These are phyloP conservation scores for Fusarium nelsonii DNA, from an alignment of 2,329 filamentous ascomycete species.

Conservation along the genomic window DNA sequence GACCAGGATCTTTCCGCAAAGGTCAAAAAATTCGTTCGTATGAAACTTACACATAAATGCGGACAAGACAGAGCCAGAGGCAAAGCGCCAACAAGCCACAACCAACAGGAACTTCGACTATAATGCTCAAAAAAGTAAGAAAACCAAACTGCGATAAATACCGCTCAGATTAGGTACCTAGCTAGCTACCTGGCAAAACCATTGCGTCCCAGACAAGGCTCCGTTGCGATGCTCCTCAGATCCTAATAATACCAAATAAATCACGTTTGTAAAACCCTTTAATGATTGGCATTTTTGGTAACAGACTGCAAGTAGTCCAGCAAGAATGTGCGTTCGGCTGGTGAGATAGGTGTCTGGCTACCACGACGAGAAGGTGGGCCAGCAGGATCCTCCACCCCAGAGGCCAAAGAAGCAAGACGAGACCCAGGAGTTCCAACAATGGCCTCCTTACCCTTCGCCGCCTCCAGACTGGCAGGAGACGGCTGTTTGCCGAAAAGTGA, in stretches of 20 bases:
- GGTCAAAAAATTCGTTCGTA: background rate
- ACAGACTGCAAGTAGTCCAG: conserved; percentile 77
- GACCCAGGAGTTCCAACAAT: conserved; percentile 48
- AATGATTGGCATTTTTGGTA: conserved; percentile 56
- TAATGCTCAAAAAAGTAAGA: conserved; percentile 6
- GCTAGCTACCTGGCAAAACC: conserved; percentile 15
- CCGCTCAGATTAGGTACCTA: conserved; percentile 22
- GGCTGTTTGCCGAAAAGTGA: conserved; percentile 71
- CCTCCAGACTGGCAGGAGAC: conserved; percentile 43
- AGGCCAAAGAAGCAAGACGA: conserved; percentile 60
- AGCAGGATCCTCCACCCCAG: conserved; percentile 53
- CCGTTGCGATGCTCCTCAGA: conserved; percentile 36
- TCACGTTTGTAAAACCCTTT: conserved; percentile 7
- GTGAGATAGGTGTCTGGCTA: conserved; percentile 69
- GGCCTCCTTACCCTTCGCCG: conserved; percentile 45
- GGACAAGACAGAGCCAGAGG: background rate
- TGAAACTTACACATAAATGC: background rate
- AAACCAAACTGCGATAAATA: conserved; percentile 8
- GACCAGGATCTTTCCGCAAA: background rate
- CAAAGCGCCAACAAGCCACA: background rate
- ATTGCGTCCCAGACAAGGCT: conserved; percentile 34
- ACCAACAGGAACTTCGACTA: background rate
- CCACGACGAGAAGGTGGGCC: conserved; percentile 56
- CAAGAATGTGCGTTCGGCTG: conserved; percentile 80
- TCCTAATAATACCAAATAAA: conserved; percentile 36